Evolutionary conservation across 2,329 filamentous ascomycete species (phyloP).

Genomic region (Bipolaris cookei): DNA sequence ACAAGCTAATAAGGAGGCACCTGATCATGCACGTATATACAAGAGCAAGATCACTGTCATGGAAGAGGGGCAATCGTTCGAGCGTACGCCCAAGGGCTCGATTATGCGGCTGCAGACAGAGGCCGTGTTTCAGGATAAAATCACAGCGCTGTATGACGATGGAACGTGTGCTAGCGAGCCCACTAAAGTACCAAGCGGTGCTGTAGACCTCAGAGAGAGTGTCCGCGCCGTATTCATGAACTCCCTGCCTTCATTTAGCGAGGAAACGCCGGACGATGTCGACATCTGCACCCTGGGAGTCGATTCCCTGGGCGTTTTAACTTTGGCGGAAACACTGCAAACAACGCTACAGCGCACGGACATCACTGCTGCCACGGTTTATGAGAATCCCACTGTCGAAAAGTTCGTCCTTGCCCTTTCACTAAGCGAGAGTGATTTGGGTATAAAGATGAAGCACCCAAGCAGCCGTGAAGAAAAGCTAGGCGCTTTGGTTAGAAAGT

Average conservation of each 20-base stretch:
- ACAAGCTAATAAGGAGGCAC: conserved; percentile 28
- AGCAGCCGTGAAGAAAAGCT: conserved; percentile 1
- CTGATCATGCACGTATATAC: conserved; percentile 34
- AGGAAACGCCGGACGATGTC: not conserved
- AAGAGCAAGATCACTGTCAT: conserved; percentile 22
- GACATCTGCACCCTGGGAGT: conserved; percentile 9
- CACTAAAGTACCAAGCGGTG: not conserved
- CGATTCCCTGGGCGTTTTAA: conserved; percentile 7
- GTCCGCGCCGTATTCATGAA: not conserved
- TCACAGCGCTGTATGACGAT: too few relatives aligned
- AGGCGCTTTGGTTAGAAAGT: conserved; percentile 6
- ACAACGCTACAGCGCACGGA: too few relatives aligned
- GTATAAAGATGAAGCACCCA: too few relatives aligned
- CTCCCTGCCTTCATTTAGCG: not conserved
- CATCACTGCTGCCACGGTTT: too few relatives aligned
- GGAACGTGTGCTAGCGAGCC: too few relatives aligned
- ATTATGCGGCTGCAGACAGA: conserved; percentile 31
- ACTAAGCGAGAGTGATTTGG: too few relatives aligned
- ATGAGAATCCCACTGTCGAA: conserved; percentile 5
- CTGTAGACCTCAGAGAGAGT: not conserved
- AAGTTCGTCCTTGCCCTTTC: not conserved
- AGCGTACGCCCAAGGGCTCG: conserved; percentile 36
- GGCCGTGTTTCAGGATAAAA: conserved; percentile 14
- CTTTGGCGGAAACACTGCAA: too few relatives aligned
- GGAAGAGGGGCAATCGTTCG: conserved; percentile 15